These are phyloP conservation scores for Warburgia ugandensis DNA, from an alignment of 164 flowering plant genomes.

Conservation along the genomic window DNA sequence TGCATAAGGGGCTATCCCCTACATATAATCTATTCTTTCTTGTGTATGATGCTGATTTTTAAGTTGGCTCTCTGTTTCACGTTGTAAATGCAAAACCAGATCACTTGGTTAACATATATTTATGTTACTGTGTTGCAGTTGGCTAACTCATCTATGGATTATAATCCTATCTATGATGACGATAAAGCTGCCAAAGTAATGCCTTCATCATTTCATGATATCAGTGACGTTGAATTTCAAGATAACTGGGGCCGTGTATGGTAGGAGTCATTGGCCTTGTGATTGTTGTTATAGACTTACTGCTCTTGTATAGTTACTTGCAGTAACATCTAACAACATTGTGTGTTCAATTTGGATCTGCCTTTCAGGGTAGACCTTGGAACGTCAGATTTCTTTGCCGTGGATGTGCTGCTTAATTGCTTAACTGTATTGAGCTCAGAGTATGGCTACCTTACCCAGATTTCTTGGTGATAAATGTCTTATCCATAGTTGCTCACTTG, in stretches of 20 bases:
- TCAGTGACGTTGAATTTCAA: conserved; percentile 88
- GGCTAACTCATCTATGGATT: conserved; percentile 58
- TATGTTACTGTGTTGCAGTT: no score
- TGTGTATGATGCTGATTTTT: no score
- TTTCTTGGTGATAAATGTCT: no score
- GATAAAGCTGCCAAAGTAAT: conserved; percentile 65
- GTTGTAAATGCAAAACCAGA: no score
- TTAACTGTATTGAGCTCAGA: conserved; percentile 81
- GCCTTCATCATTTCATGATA: conserved; percentile 94
- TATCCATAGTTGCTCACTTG: no score
- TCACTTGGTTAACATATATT: no score
- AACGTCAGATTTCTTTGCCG: conserved; percentile 70
- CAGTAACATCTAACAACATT: not conserved
- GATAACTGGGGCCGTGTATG: conserved; percentile 94
- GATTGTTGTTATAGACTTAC: not conserved
- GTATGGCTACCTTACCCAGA: conserved; percentile 23
- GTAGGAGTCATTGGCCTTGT: conserved; percentile 27
- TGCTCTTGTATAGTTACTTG: not conserved
- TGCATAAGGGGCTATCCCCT: no score
- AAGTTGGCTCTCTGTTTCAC: no score
- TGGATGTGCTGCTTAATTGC: conserved; percentile 90
- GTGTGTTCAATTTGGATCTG: conserved; percentile 7
- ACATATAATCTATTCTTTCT: no score
- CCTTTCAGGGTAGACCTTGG: conserved; percentile 91
- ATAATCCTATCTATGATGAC: conserved; percentile 66